Conservation (phyloP, 2,329 filamentous ascomycete species). For the Tympanopsis confertula region DNA sequence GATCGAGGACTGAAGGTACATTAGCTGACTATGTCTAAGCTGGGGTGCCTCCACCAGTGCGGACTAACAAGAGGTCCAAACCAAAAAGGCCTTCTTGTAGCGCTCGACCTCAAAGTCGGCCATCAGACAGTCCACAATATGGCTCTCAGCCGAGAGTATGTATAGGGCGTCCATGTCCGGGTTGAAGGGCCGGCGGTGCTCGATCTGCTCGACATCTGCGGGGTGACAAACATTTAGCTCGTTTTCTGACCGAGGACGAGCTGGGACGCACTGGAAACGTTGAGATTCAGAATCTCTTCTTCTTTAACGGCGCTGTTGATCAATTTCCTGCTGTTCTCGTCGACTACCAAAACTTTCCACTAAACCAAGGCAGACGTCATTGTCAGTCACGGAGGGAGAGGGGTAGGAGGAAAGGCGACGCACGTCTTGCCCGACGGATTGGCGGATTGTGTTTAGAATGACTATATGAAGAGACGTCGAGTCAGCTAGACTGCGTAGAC, state of each 20-base stretch:
- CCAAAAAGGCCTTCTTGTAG: constrained; percentile 68
- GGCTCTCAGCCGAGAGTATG: constrained; percentile 71
- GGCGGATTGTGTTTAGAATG: background rate
- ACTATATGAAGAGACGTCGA: too few species aligned
- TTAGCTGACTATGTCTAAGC: background rate
- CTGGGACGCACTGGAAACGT: constrained; percentile 70
- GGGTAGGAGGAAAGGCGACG: background rate
- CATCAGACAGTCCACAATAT: constrained; percentile 87
- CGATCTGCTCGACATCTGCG: constrained; percentile 80
- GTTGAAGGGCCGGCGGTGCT: constrained; percentile 71
- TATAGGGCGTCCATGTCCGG: constrained; percentile 92
- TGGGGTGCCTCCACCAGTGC: background rate
- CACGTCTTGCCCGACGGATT: background rate
- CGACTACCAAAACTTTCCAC: constrained; percentile 96
- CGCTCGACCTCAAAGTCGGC: constrained; percentile 78
- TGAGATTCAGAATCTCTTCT: constrained; percentile 93
- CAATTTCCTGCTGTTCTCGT: constrained; percentile 72
- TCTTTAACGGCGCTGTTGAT: constrained; percentile 85
- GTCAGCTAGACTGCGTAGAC: too few species aligned
- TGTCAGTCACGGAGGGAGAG: background rate
- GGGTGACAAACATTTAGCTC: constrained; percentile 6
- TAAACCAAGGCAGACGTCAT: constrained; percentile 19
- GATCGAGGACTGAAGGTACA: constrained; percentile 49
- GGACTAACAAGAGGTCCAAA: constrained; percentile 53
- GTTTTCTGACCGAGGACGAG: constrained; percentile 4